Base-by-base conservation (phyloP, 176 grass and related monocot genomes). In the Oryza australiensis region DNA sequence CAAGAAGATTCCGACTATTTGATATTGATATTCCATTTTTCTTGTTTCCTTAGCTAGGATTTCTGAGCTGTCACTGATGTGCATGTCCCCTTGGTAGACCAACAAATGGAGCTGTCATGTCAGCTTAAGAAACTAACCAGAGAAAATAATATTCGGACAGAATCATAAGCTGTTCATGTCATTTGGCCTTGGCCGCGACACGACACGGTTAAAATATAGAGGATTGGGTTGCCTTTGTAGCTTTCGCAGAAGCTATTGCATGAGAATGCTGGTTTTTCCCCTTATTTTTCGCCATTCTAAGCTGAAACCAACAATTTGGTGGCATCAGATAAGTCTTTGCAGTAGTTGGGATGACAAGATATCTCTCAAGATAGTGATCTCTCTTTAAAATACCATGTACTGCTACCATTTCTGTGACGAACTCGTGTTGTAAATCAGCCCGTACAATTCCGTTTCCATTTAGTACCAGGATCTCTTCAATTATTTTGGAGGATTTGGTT, bases 71-170 rank as follows among this genome's bases (percentile, higher is more conserved):
- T 81, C 72, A 27, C 18, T 66, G 78, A 49, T 76, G 72, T 34
- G 26, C 5, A 23, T 82, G 83, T 70, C 67, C 66, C 68, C 83
- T 89, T 27, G 2, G 15, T 22, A 49, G 66, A 78, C 67, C 66
- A 67, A 82, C 88, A 86, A n/a, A 7, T 12, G 28, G 20, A 49
- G 73, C 79, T 86, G 83, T 73, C 88, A 64, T 89, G 79, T 68
- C 73, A 86, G 79, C 79, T 73, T 86, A 79, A 66, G 66, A 81
- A 71, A 70, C 40, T 75, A 70, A 24, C 0, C 4, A 4, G 14
- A 24, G 72, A 64, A 51, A 70, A 70, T 20, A n/a, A 77, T 26
- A 53, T 85, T 30, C 37, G 66, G 59, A 82, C 82, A 59, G 73
- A 77, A 77, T 67, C 78, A 70, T 77, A 33, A 3, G 87, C 32